These are phyloP conservation scores for Backusella luteola DNA, from an alignment of 192 early-diverging fungal genomes.

Conservation along the genomic window DNA sequence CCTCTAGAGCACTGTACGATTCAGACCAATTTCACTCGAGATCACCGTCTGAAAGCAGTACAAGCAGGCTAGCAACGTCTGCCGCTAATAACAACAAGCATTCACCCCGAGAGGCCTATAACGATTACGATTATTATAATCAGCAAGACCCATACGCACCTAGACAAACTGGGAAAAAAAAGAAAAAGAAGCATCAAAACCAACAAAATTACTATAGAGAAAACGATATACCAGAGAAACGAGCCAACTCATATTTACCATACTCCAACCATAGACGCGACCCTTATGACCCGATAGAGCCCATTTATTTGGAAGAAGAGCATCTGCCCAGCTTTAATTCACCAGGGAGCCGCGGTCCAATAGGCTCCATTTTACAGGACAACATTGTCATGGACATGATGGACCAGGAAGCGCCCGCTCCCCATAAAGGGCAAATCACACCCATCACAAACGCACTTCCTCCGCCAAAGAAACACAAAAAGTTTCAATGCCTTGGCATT, in stretches of 20 bases:
- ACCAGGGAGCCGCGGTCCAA: slow-evolving; percentile 9
- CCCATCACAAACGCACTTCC: not conserved
- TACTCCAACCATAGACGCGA: slow-evolving; percentile 33
- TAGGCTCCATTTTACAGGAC: slow-evolving; percentile 29
- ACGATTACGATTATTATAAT: slow-evolving; percentile 4
- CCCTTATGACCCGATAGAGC: slow-evolving; percentile 14
- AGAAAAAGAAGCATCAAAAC: not conserved
- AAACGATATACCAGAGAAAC: not conserved
- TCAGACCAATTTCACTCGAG: slow-evolving; percentile 21
- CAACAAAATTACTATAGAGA: not conserved
- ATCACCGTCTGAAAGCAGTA: slow-evolving; percentile 27
- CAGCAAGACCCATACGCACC: slow-evolving; percentile 24
- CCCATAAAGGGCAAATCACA: not conserved
- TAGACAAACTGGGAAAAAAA: not conserved
- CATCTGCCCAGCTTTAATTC: slow-evolving; percentile 21
- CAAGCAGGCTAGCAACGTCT: slow-evolving; percentile 6
- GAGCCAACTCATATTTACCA: slow-evolving; percentile 22
- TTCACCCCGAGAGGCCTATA: not conserved
- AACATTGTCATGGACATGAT: slow-evolving; percentile 30
- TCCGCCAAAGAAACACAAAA: not conserved
- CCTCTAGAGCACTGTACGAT: slow-evolving; percentile 2
- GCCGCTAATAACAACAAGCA: not conserved
- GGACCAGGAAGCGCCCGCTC: not conserved
- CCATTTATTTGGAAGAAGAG: slow-evolving; percentile 22
- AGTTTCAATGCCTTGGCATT: not conserved